These are phyloP conservation scores for Populus tomentosa DNA, from an alignment of 441 rosid genomes.

Conservation along the genomic window DNA sequence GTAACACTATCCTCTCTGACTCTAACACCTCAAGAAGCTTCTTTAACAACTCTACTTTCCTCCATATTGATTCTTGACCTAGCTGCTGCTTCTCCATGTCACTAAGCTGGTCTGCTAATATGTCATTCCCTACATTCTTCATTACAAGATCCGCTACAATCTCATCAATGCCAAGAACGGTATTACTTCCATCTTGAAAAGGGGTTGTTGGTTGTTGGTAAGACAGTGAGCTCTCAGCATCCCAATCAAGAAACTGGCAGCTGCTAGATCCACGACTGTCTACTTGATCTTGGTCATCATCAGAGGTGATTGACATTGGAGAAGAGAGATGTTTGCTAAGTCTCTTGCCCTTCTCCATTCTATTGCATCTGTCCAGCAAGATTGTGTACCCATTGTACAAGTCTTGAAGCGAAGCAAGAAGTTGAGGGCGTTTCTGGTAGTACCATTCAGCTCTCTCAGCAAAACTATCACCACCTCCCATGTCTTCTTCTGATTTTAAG, in stretches of 20 bases:
- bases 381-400: conserved; percentile 49
- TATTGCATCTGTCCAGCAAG: conserved; percentile 37
- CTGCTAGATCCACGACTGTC: conserved; percentile 1
- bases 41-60: conserved; percentile 52
- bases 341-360: conserved; percentile 18
- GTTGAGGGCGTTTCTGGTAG: conserved; percentile 60
- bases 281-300: conserved; percentile 16
- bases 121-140: conserved; percentile 47
- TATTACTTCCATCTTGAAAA: background rate
- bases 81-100: conserved; percentile 24
- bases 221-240: conserved; percentile 39
- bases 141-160: conserved; percentile 43
- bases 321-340: conserved; percentile 5
- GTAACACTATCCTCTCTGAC: conserved; percentile 50
- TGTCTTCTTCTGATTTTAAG: conserved; percentile 27
- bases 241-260: conserved; percentile 23
- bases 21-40: conserved; percentile 55
- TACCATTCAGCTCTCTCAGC: conserved; percentile 66
- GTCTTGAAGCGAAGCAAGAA: conserved; percentile 51
- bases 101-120: conserved; percentile 34
- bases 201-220: conserved; percentile 22
- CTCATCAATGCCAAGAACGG: conserved; percentile 20
- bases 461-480: conserved; percentile 41
- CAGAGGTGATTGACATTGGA: background rate
- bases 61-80: conserved; percentile 27